phyloP scores from a whole-genome alignment of 768 basidiomycete species.

The Infundibulicybe gibba region DNA sequence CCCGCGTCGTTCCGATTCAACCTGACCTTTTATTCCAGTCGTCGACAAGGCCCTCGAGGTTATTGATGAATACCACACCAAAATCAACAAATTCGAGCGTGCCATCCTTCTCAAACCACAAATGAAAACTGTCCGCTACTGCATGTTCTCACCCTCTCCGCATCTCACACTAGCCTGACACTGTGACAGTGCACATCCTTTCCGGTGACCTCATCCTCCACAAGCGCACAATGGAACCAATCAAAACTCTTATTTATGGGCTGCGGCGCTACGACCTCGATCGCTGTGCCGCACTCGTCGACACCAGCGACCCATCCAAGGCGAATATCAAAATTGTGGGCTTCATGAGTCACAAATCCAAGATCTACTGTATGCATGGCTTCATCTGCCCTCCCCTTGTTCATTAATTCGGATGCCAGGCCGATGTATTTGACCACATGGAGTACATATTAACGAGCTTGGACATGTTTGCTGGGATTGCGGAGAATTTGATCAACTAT shows the following conservation, averaged over 20 bases:
- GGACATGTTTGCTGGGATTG: slow-evolving; percentile 70
- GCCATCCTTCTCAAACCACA: slow-evolving; percentile 56
- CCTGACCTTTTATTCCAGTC: slow-evolving; percentile 29
- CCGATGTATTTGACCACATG: slow-evolving; percentile 75
- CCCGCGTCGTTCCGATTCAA: not conserved
- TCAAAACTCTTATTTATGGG: slow-evolving; percentile 67
- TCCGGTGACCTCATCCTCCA: slow-evolving; percentile 72
- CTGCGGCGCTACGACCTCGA: slow-evolving; percentile 69
- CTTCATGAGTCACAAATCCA: slow-evolving; percentile 65
- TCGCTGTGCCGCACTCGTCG: slow-evolving; percentile 55
- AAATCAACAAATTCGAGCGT: slow-evolving; percentile 59
- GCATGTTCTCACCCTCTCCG: slow-evolving; percentile 35
- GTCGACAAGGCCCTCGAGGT: slow-evolving; percentile 69
- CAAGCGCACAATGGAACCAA: slow-evolving; percentile 70
- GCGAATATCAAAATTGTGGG: slow-evolving; percentile 42
- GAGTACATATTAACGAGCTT: slow-evolving; percentile 66
- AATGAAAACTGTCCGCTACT: slow-evolving; percentile 54
- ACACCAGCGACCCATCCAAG: slow-evolving; percentile 35
- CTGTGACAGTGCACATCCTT: slow-evolving; percentile 61
- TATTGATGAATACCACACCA: slow-evolving; percentile 63
- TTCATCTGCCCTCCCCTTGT: not conserved
- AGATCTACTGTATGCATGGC: slow-evolving; percentile 50
- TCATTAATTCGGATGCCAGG: slow-evolving; percentile 30
- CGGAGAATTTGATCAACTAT: slow-evolving; percentile 70
- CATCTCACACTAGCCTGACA: not conserved